Evolutionary conservation across 495 filamentous ascomycete species (phyloP), one percentile per base, ranked within the genome.

Genomic region (Hypoxylon subgilvum): DNA sequence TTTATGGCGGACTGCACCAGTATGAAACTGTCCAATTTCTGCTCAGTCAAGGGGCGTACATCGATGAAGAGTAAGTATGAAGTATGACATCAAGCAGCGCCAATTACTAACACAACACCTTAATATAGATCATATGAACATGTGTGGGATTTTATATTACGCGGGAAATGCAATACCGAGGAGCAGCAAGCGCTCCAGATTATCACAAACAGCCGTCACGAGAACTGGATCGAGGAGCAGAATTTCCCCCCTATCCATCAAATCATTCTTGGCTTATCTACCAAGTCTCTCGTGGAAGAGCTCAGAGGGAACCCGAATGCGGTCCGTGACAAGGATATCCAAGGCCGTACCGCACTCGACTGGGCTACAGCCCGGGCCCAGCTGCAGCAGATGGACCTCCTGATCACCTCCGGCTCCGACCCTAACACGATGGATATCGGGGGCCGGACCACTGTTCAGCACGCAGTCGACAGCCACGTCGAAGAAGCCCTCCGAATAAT

Each of bases 311-410:
- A 69, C 28, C 64, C 65, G 0, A 60, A 70, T 16, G 56, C 43
- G 14, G 35, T 65, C 30, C 42, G 52, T 22, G 32, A 14, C 2
- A 14, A 16, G 9, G 61, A 65, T 28, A 35, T 31, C 9, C 18
- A 46, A 38, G 72, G 73, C n/a, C 66, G 69, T 25, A 74, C 72
- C 10, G 59, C 74, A 7, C 40, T 76, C 18, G 38, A 35, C 10
- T 74, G 72, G 71, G 70, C 72, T 5, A 70, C 69, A 6, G 66
- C 61, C 27, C 13, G 61, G 28, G 68, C 68, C 19, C 57, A 73
- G 44, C 52, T 51, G 2, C 51, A 30, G 23, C 28, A 61, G 14
- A 49, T 70, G 0, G 52, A 36, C 0, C 55, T 39, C 23, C 52
- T 74, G 3, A 39, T 72, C 2, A 49, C 21, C 35, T 39, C 67